Percentiles rank a stretch among this genome's conserved stretches.
Evolutionary conservation across 441 rosid species (phyloP).

Genomic region (Rhodomyrtus psidioides): DNA sequence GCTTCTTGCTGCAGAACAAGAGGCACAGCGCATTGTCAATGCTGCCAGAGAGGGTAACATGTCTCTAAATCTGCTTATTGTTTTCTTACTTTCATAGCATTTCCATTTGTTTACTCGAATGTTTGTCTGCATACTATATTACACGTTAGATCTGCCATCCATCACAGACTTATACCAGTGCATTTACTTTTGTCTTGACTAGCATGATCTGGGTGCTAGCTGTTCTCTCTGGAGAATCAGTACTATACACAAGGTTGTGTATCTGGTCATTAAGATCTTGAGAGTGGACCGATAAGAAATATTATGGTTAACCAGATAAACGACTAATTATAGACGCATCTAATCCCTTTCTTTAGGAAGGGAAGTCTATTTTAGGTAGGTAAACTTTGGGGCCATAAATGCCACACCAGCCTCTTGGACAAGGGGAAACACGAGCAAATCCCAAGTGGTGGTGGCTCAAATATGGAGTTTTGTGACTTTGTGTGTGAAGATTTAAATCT

Average conservation of each 20-base stretch:
- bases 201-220: not conserved
- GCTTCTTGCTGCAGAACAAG: slow-evolving; percentile 13
- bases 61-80: not conserved
- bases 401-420: not conserved
- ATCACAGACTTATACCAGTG: not conserved
- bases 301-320: not conserved
- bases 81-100: not conserved
- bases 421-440: not conserved
- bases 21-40: slow-evolving; percentile 12
- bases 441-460: not conserved
- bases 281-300: not conserved
- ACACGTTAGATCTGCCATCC: not conserved
- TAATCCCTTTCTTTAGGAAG: not conserved
- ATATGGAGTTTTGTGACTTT: not conserved
- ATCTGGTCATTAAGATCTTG: not conserved
- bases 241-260: not conserved
- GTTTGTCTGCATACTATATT: not conserved
- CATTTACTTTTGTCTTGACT: not conserved
- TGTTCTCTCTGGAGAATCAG: not conserved
- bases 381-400: not conserved
- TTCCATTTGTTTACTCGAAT: not conserved
- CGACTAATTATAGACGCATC: not conserved
- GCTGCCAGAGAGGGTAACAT: slow-evolving; percentile 8
- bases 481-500: not conserved
- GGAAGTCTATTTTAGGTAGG: not conserved